Conservation (phyloP, 2,329 filamentous ascomycete genomes). For the Fusarium siculi region DNA sequence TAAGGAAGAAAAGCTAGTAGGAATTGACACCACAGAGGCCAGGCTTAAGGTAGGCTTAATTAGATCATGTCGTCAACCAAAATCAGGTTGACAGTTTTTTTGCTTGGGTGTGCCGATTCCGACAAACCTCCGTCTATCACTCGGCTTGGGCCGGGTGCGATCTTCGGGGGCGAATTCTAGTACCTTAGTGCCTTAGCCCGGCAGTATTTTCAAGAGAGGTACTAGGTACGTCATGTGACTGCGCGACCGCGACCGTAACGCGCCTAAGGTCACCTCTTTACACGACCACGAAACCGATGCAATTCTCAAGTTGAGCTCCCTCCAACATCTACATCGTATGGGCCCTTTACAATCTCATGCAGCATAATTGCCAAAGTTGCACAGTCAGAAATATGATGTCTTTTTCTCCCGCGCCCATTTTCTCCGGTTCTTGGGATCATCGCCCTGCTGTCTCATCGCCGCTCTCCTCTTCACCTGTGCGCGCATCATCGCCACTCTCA, state of each 20-base stretch:
- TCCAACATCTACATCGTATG: neutral
- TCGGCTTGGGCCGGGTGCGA: constrained; percentile 43
- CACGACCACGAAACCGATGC: constrained; percentile 20
- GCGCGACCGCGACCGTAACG: constrained; percentile 43
- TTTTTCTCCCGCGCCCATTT: constrained; percentile 55
- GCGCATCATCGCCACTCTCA: constrained; percentile 61
- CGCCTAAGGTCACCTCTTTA: constrained; percentile 37
- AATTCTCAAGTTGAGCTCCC: neutral
- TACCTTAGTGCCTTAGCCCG: neutral
- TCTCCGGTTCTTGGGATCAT: constrained; percentile 57
- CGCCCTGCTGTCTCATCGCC: constrained; percentile 59
- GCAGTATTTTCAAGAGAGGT: neutral
- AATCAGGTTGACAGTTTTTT: constrained; percentile 40
- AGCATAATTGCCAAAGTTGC: constrained; percentile 47
- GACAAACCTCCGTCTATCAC: constrained; percentile 40
- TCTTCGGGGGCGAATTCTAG: constrained; percentile 22
- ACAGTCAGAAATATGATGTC: constrained; percentile 53
- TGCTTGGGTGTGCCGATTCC: constrained; percentile 42
- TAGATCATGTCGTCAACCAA: constrained; percentile 42
- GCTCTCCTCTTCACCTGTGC: constrained; percentile 66
- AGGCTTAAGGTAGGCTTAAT: constrained; percentile 22
- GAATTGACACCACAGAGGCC: constrained; percentile 2
- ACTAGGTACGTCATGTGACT: constrained; percentile 45
- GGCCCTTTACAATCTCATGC: constrained; percentile 39
- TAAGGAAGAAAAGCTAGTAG: constrained; percentile 5